Conservation (phyloP, 768 basidiomycete genomes). For the Phylloporus rhodoxanthus region DNA sequence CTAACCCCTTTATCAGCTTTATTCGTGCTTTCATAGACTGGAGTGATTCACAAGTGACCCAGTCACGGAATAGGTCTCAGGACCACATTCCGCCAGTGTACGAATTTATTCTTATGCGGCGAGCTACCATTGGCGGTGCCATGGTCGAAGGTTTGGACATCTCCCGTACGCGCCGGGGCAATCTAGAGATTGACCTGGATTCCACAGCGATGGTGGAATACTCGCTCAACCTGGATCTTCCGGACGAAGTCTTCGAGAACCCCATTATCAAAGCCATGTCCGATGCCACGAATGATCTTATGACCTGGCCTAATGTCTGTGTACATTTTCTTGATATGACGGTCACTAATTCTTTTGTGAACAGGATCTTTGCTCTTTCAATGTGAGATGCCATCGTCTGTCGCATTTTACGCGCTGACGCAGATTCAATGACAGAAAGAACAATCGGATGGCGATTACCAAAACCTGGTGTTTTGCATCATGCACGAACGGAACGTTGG, state of each 20-base stretch:
- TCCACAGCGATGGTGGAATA: slow-evolving; percentile 33
- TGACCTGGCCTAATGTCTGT: slow-evolving; percentile 40
- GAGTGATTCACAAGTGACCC: slow-evolving; percentile 33
- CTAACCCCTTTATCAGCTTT: slow-evolving; percentile 23
- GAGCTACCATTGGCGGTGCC: slow-evolving; percentile 33
- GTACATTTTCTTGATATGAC: background rate
- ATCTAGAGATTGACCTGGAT: slow-evolving; percentile 1
- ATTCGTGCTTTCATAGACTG: slow-evolving; percentile 31
- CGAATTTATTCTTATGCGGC: slow-evolving; percentile 35
- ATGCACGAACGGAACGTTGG: slow-evolving; percentile 33
- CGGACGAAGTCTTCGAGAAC: slow-evolving; percentile 32
- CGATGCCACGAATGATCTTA: slow-evolving; percentile 36
- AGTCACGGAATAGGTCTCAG: slow-evolving; percentile 31
- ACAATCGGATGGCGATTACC: slow-evolving; percentile 36
- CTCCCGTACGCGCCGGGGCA: background rate
- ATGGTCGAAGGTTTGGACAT: slow-evolving; percentile 33
- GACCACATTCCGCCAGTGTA: slow-evolving; percentile 35
- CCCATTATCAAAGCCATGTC: slow-evolving; percentile 34
- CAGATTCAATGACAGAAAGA: slow-evolving; percentile 29
- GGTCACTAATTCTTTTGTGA: slow-evolving; percentile 10
- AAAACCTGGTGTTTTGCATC: slow-evolving; percentile 37
- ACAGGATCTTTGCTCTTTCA: slow-evolving; percentile 28
- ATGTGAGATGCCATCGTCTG: slow-evolving; percentile 16
- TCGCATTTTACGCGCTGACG: slow-evolving; percentile 6
- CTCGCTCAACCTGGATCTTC: slow-evolving; percentile 34